Base-by-base conservation (phyloP, 176 grass and related monocot genomes). In the Raddia guianensis region DNA sequence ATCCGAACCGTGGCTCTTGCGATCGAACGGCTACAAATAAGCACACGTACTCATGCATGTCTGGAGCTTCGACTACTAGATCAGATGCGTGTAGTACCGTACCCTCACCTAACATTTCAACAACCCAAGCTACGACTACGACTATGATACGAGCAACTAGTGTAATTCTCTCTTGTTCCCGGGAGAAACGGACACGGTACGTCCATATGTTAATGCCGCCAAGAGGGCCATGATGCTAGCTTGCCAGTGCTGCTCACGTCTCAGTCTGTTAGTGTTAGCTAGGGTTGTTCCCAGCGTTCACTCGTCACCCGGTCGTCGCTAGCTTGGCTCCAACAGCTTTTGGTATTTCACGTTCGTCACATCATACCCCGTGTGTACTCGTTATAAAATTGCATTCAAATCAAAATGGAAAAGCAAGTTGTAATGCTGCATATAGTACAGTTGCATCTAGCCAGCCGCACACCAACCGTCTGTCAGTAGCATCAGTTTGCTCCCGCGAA, bases 251-350 rank as follows among this genome's bases (percentile, higher is more conserved):
- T 53, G 40, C 48, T 65, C 61, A 55, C 61, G 75, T 83, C 62
- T 21, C n/a, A 68, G 73, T 70, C 49, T 2, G 82, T 77, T 84
- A 70, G 80, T 1, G 82, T 77, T 84, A 70, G 80, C 4, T 62
- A 20, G 44, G 13, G 21, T 70, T 51, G 51, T 5, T 75, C 81
- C 81, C 49, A 58, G 68, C 81, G 62, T 40, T 40, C 37, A 40
- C 37, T 40, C 37, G 37, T 3, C 9, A 6, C 35, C 18, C 15
- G 49, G 69, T 18, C 49, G 27, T 66, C n/a, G 14, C 60, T 49
- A 45, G 14, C 60, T 49, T 33, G 16, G 53, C 45, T 21, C 48
- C 59, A 74, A 70, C 42, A 11, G 46, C 34, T 18, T 63, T 79
- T 14, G 77, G 42, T 46, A 27, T 45, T 56, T 49, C 63, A 44